phyloP scores from a whole-genome alignment of 176 grass and related monocot genomes.

The Leersia perrieri region DNA sequence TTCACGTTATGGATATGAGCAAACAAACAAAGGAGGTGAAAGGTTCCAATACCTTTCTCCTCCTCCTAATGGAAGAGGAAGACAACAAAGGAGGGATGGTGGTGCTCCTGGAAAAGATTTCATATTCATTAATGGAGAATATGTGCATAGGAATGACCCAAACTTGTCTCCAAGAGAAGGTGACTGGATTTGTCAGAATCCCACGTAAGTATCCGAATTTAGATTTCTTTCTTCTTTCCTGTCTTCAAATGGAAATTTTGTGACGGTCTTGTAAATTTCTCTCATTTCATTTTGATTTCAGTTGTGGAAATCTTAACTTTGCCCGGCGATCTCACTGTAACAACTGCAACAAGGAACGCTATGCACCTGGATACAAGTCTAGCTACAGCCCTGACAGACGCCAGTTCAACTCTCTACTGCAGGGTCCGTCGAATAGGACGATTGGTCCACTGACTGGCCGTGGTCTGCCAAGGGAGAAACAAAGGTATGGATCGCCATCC shows the following conservation, averaged over 20 bases:
- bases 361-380: neutral
- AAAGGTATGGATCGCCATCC: neutral
- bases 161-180: neutral
- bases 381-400: neutral
- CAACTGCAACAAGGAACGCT: neutral
- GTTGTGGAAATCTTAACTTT: neutral
- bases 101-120: neutral
- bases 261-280: neutral
- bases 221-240: neutral
- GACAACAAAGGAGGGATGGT: neutral
- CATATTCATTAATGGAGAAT: neutral
- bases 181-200: neutral
- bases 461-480: neutral
- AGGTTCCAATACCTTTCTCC: neutral
- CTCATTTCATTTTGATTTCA: neutral
- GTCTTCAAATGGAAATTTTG: neutral
- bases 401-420: neutral
- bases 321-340: neutral
- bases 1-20: neutral
- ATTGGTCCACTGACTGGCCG: neutral
- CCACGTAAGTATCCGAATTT: neutral
- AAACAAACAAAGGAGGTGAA: neutral
- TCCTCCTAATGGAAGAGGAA: neutral
- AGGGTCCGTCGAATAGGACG: neutral
- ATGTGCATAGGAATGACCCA: neutral